Conservation (phyloP, 2,329 filamentous ascomycete genomes). For the Zopfia rhizophila region DNA sequence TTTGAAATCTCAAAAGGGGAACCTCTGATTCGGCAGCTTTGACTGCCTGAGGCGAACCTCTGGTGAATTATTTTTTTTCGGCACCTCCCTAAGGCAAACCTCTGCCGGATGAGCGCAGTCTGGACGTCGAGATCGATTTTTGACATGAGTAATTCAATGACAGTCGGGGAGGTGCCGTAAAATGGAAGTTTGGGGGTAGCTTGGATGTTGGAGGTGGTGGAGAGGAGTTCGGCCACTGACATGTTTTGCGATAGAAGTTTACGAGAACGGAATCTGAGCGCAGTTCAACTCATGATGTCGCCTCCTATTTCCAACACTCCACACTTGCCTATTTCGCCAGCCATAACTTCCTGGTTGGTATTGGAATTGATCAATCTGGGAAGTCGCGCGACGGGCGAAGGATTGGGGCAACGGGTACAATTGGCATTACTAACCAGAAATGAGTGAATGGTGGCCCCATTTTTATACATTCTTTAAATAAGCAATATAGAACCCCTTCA, state of each 20-base stretch:
- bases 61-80: conserved; percentile 10
- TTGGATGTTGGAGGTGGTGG: no score
- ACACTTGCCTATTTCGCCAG: no score
- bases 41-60: conserved; percentile 23
- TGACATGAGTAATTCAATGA: no score
- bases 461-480: conserved; percentile 35
- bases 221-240: no score
- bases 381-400: no score
- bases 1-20: conserved; percentile 9
- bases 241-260: no score
- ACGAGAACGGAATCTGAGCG: no score
- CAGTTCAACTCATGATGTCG: not conserved
- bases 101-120: no score
- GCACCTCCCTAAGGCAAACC: conserved; percentile 20
- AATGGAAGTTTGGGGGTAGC: no score
- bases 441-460: conserved; percentile 49
- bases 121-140: no score
- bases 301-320: no score
- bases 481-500: conserved; percentile 9
- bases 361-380: not conserved
- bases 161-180: not conserved
- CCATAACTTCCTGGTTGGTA: conserved; percentile 2
- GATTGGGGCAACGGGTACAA: conserved; percentile 14
- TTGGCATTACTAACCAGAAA: conserved; percentile 46
- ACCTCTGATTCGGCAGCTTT: conserved; percentile 26